These are phyloP conservation scores for Pyrenochaeta sp. DNA, from an alignment of 2,329 filamentous ascomycete genomes.

Conservation along the genomic window DNA sequence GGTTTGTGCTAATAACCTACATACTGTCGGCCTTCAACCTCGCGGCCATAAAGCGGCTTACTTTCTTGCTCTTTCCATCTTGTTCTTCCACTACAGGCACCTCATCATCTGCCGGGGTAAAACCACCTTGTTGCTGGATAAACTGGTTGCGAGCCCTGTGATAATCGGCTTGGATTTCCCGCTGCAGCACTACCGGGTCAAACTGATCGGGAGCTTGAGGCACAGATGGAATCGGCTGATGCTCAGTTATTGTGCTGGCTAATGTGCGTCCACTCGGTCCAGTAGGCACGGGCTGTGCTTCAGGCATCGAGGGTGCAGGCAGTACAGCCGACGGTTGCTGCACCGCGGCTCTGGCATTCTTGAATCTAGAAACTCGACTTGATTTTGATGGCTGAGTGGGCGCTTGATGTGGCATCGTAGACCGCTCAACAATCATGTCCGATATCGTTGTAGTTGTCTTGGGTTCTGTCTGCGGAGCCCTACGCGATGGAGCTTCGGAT, in stretches of 20 bases:
- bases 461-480: constrained; percentile 33
- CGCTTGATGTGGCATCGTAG: constrained; percentile 14
- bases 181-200: constrained; percentile 74
- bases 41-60: constrained; percentile 79
- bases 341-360: constrained; percentile 36
- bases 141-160: constrained; percentile 82
- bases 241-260: constrained; percentile 66
- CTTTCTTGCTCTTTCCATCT: constrained; percentile 64
- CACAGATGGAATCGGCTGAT: constrained; percentile 45
- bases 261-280: constrained; percentile 60
- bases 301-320: constrained; percentile 31
- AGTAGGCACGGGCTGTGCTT: constrained; percentile 41
- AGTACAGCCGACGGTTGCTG: constrained; percentile 23
- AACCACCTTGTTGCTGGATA: constrained; percentile 84
- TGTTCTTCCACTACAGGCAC: constrained; percentile 72
- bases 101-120: constrained; percentile 72
- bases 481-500: no score
- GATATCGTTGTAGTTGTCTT: constrained; percentile 37
- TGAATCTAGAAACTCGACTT: constrained; percentile 52
- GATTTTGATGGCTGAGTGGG: constrained; percentile 30
- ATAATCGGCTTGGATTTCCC: constrained; percentile 83
- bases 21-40: constrained; percentile 56
- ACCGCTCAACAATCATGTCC: constrained; percentile 45
- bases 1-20: constrained; percentile 21
- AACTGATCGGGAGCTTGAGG: constrained; percentile 57